Evolutionary conservation across 225 moss, liverwort and hornwort species (phyloP).

Genomic region (Sphagnum tenellum): DNA sequence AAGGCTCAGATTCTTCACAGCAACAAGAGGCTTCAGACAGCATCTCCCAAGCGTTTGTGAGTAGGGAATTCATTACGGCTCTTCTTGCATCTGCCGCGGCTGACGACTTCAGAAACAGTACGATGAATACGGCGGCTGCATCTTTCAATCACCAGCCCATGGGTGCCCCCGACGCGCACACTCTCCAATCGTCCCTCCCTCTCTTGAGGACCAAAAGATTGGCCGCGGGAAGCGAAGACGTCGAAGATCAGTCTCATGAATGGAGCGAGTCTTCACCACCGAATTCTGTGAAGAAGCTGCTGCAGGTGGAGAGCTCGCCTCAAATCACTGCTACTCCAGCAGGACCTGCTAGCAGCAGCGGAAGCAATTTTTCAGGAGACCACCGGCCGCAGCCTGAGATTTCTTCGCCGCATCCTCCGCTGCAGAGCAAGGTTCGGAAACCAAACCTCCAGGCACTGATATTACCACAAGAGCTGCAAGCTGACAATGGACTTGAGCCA

Average conservation of each 20-base stretch:
- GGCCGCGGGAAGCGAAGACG: conserved; percentile 8
- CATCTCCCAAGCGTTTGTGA: conserved; percentile 28
- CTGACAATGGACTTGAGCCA: conserved; percentile 25
- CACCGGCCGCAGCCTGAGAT: conserved; percentile 2
- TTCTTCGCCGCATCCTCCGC: conserved; percentile 1
- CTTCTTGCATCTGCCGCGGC: conserved; percentile 30
- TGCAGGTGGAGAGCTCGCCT: not conserved
- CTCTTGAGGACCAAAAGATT: not conserved
- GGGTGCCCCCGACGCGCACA: conserved; percentile 29
- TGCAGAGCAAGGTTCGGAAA: conserved; percentile 31
- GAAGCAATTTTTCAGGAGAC: conserved; percentile 1
- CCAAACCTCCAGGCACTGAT: conserved; percentile 38
- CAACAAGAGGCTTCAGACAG: conserved; percentile 21
- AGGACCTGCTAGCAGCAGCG: conserved; percentile 4
- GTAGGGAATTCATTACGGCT: conserved; percentile 31
- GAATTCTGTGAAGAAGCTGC: too few relatives aligned
- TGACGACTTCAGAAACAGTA: conserved; percentile 35
- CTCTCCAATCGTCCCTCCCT: conserved; percentile 9
- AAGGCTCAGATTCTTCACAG: not conserved
- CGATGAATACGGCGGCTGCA: conserved; percentile 19
- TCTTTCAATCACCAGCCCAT: conserved; percentile 24
- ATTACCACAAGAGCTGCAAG: conserved; percentile 25
- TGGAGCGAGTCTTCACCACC: conserved; percentile 10
- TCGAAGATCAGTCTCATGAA: conserved; percentile 15
- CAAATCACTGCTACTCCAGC: not conserved